Percentiles rank a stretch among this genome's conserved stretches.
Conservation (phyloP, 1,284 basidiomycete genomes). For the Ceratobasidium sp. region DNA sequence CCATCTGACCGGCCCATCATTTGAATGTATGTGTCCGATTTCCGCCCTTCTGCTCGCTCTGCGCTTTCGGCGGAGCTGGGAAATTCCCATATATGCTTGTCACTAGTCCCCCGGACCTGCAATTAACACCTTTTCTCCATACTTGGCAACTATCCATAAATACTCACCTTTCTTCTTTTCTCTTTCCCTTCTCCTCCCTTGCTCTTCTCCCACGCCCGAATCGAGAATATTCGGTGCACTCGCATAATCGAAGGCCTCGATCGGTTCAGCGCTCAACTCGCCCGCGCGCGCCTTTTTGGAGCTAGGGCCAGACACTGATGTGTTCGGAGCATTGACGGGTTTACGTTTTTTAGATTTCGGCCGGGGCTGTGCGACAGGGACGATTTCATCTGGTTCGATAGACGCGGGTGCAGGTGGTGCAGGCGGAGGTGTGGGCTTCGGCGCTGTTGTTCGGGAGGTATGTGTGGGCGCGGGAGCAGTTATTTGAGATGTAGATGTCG, state of each 20-base stretch:
- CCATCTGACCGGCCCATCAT: no score
- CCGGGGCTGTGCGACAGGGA: slow-evolving; percentile 19
- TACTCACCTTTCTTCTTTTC: slow-evolving; percentile 64
- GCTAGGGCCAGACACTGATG: slow-evolving; percentile 46
- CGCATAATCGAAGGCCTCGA: slow-evolving; percentile 78
- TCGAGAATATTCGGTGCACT: slow-evolving; percentile 75
- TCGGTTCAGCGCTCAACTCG: slow-evolving; percentile 50
- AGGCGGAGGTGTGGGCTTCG: slow-evolving; percentile 48
- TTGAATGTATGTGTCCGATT: slow-evolving; percentile 78
- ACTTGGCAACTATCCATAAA: slow-evolving; percentile 41
- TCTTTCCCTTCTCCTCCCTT: slow-evolving; percentile 57
- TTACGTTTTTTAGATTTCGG: slow-evolving; percentile 45
- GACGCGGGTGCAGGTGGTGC: slow-evolving; percentile 11
- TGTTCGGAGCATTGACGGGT: background rate
- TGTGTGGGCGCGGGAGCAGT: slow-evolving; percentile 72
- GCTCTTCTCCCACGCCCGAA: slow-evolving; percentile 51
- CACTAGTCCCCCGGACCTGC: slow-evolving; percentile 54
- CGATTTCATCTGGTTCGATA: slow-evolving; percentile 43
- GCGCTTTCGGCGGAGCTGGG: slow-evolving; percentile 72
- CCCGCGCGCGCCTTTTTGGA: slow-evolving; percentile 39
- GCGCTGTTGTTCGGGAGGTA: slow-evolving; percentile 69
- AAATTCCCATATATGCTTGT: slow-evolving; percentile 65
- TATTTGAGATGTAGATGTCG: no score
- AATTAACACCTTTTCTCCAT: background rate
- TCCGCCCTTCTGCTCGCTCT: slow-evolving; percentile 72